These are phyloP conservation scores for Sanguinoderma infundibulare DNA, from an alignment of 1,284 basidiomycete genomes.

Conservation along the genomic window DNA sequence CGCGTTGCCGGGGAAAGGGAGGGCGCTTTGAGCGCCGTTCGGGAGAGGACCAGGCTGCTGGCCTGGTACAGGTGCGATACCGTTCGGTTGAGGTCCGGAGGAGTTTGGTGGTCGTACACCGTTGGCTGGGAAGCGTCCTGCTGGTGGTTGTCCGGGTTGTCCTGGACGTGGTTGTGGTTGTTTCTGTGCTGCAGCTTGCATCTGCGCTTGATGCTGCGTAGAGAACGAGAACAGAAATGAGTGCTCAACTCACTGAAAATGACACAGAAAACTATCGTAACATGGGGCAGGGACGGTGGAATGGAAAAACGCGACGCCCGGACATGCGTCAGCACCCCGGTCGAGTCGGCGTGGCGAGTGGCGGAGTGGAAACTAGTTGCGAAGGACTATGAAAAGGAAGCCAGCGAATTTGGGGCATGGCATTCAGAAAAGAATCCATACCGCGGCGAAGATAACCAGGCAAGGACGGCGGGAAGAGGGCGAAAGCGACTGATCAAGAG, in stretches of 20 bases:
- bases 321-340: too few relatives aligned
- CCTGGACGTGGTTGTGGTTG: background rate
- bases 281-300: too few relatives aligned
- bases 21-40: slow-evolving; percentile 35
- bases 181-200: slow-evolving; percentile 24
- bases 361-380: too few relatives aligned
- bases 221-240: background rate
- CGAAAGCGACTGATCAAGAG: background rate
- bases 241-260: background rate
- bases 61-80: slow-evolving; percentile 35
- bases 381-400: too few relatives aligned
- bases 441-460: too few relatives aligned
- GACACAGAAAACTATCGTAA: too few relatives aligned
- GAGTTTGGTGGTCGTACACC: slow-evolving; percentile 34
- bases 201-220: slow-evolving; percentile 33
- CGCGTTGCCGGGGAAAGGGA: slow-evolving; percentile 20
- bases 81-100: slow-evolving; percentile 32
- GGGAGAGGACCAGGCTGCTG: slow-evolving; percentile 26
- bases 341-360: too few relatives aligned
- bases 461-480: background rate
- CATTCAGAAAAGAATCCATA: background rate
- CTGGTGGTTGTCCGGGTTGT: slow-evolving; percentile 3
- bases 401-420: too few relatives aligned
- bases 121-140: slow-evolving; percentile 33
- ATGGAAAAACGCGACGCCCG: too few relatives aligned